Base-by-base conservation (phyloP, 2,329 filamentous ascomycete genomes). In the Stylonectria norvegica region DNA sequence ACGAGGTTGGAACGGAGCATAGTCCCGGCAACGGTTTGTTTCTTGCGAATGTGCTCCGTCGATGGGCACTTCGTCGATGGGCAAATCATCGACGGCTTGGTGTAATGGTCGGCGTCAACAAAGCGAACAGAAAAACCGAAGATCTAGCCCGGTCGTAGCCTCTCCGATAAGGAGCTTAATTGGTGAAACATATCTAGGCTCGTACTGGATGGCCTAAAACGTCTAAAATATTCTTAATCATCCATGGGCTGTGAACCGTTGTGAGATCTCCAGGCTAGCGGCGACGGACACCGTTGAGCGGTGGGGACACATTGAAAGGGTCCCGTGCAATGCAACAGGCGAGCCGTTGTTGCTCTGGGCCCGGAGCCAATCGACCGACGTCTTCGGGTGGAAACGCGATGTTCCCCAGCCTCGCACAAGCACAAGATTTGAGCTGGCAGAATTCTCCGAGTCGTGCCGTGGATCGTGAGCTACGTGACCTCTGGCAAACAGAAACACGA, bases 361-460 rank as follows among this genome's bases (percentile, higher is more conserved):
- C 19, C 27, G 29, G n/a, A 10, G 28, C 18, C n/a, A 37, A 29
- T 25, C 7, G 12, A 25, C 12, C 22, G 22, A 15, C 20, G 29
- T 19, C 18, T 20, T 34, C 34, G 45, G 36, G 47, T 42, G 44
- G 49, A 36, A 38, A 45, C 40, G 39, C 27, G 32, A 42, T 43
- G 36, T 12, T 30, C 40, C n/a, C n/a, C n/a, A 30, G 8, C 29
- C 49, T 53, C 20, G 35, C 50, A 56, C 48, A 56, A 37, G 38
- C 39, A 54, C 48, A 46, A 46, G 38, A 41, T 36, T 39, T 32
- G 40, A 46, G 38, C 40, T 51, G 42, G 37, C 45, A 56, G 43
- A 56, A 56, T 56, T 56, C 53, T 55, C 53, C 53, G 53, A 56
- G 35, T 45, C 36, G 42, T 53, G 42, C 25, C 43, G 42, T 39